Conservation (phyloP, 2,329 filamentous ascomycete genomes). For the Diplocarpon mali region DNA sequence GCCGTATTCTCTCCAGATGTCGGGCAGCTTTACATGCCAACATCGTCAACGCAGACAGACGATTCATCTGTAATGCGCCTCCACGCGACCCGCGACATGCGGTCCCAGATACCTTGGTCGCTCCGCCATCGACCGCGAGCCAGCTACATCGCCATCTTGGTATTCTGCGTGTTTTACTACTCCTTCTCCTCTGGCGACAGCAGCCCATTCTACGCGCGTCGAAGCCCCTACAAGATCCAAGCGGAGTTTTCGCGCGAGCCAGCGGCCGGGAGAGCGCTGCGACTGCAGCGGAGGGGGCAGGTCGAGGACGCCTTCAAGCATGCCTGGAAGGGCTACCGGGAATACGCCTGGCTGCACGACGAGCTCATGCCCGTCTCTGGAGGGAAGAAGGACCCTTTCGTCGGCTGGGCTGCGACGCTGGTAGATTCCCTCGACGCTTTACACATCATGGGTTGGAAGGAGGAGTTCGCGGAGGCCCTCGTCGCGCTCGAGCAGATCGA, state of each 20-base stretch:
- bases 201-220: not conserved
- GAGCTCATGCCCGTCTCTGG: slow-evolving; percentile 67
- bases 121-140: not conserved
- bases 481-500: slow-evolving; percentile 57
- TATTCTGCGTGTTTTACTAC: not conserved
- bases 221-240: slow-evolving; percentile 15
- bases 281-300: slow-evolving; percentile 9
- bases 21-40: no score
- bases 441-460: slow-evolving; percentile 71
- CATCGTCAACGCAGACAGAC: no score
- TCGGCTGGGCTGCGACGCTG: slow-evolving; percentile 78
- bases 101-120: not conserved
- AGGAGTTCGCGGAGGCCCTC: slow-evolving; percentile 52
- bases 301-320: slow-evolving; percentile 19
- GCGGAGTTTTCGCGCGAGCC: slow-evolving; percentile 11
- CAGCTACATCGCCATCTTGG: not conserved
- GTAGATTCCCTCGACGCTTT: slow-evolving; percentile 72
- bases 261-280: slow-evolving; percentile 2
- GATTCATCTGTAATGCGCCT: not conserved
- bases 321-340: slow-evolving; percentile 70
- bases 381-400: slow-evolving; percentile 64
- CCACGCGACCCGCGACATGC: not conserved
- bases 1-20: no score
- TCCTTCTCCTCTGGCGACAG: not conserved
- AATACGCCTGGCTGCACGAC: slow-evolving; percentile 73